Evolutionary conservation across 345 rosid genomes (phyloP).

Genomic region (Turnera subulata): DNA sequence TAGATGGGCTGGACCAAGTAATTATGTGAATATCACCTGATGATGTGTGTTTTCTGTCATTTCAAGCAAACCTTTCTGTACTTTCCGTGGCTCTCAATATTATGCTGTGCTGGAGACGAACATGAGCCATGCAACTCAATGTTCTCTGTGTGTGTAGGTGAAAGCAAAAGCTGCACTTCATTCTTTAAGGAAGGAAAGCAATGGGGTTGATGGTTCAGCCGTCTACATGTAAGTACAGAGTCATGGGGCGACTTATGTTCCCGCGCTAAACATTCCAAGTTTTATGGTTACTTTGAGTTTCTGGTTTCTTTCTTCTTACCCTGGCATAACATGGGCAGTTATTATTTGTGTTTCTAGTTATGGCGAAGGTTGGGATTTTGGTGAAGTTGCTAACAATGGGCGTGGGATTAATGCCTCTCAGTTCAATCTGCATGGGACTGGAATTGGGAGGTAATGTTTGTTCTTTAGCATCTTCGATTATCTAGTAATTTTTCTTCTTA

Average conservation of each 20-base stretch:
- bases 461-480: neutral
- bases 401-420: constrained; percentile 91
- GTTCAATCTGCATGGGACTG: constrained; percentile 67
- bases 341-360: constrained; percentile 46
- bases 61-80: constrained; percentile 3
- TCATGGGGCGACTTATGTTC: neutral
- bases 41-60: constrained; percentile 2
- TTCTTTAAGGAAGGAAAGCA: constrained; percentile 54
- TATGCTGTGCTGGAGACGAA: neutral
- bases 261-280: neutral
- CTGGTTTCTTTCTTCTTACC: constrained; percentile 1
- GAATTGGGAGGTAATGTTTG: constrained; percentile 74
- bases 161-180: constrained; percentile 65
- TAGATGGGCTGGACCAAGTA: neutral
- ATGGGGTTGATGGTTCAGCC: constrained; percentile 83
- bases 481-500: neutral
- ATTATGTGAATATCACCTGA: neutral
- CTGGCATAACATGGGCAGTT: neutral
- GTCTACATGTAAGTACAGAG: constrained; percentile 62
- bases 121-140: constrained; percentile 7
- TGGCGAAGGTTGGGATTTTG: constrained; percentile 99
- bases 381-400: constrained; percentile 94
- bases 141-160: constrained; percentile 38
- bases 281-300: constrained; percentile 2
- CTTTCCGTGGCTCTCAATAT: neutral